Evolutionary conservation across 2,329 filamentous ascomycete genomes (phyloP).

Genomic region (Phyllachora maydis): DNA sequence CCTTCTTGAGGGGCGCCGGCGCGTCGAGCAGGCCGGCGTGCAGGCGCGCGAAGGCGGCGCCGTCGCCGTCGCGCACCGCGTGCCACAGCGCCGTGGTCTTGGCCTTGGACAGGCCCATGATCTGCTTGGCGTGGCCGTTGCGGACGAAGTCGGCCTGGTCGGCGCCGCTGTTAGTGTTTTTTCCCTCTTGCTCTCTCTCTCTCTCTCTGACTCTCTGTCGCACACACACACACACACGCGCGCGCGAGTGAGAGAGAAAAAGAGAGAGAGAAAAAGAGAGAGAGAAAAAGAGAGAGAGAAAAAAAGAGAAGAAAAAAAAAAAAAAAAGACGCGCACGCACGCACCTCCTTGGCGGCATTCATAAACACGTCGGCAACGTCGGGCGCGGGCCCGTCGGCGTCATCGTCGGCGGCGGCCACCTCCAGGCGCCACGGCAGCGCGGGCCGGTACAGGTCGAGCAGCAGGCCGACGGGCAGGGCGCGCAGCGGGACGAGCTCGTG

Average conservation of each 20-base stretch:
- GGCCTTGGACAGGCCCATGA: constrained; percentile 73
- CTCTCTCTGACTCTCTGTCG: not conserved
- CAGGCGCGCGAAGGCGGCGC: constrained; percentile 49
- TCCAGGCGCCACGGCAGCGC: constrained; percentile 30
- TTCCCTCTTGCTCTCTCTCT: not conserved
- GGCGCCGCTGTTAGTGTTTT: constrained; percentile 12
- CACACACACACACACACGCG: not conserved
- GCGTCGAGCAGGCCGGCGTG: constrained; percentile 59
- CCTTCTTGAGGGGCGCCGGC: constrained; percentile 52
- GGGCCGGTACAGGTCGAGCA: constrained; percentile 36
- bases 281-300: no score
- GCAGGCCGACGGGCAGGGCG: constrained; percentile 29
- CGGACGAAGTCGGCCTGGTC: constrained; percentile 79
- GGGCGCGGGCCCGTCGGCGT: constrained; percentile 32
- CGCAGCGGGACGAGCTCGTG: constrained; percentile 31
- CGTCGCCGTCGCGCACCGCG: constrained; percentile 60
- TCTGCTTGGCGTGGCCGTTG: constrained; percentile 72
- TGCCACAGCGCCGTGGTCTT: constrained; percentile 71
- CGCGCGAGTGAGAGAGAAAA: no score
- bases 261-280: no score
- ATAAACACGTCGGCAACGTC: constrained; percentile 42
- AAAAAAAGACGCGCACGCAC: no score
- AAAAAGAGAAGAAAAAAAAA: no score
- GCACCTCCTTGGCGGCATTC: constrained; percentile 44
- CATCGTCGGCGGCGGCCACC: no score